Evolutionary conservation across 164 flowering plant species (phyloP).

Genomic region (Annona squamosa): DNA sequence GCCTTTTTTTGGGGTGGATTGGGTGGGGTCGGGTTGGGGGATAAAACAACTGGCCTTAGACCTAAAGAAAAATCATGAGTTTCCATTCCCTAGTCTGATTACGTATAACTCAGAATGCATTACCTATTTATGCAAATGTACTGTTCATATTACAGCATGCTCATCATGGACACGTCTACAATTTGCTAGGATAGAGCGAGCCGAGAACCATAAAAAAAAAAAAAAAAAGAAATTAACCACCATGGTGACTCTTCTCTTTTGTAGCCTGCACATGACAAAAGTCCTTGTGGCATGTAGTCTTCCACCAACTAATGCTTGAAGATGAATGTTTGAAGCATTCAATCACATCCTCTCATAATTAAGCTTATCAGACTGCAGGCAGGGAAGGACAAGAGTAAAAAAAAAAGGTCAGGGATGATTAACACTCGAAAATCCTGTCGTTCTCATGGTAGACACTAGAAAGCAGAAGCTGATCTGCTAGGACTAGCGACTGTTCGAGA

Average conservation of each 20-base stretch:
- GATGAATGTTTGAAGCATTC: not conserved
- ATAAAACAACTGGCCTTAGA: no score
- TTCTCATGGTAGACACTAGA: no score
- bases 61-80: not conserved
- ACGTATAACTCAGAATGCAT: not conserved
- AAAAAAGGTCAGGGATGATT: not conserved
- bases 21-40: not conserved
- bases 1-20: not conserved
- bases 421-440: not conserved
- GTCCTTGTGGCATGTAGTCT: no score
- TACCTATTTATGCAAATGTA: not conserved
- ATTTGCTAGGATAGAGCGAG: not conserved
- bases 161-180: not conserved
- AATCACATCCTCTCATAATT: conserved; percentile 27
- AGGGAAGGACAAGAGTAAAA: not conserved
- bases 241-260: not conserved
- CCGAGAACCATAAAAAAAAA: not conserved
- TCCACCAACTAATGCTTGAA: not conserved
- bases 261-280: not conserved
- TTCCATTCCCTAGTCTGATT: not conserved
- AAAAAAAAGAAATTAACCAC: not conserved
- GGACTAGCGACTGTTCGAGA: no score
- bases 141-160: not conserved
- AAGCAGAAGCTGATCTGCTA: no score
- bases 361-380: conserved; percentile 28